phyloP scores from a whole-genome alignment of 805 yeast species.

The Priceomyces carsonii region DNA sequence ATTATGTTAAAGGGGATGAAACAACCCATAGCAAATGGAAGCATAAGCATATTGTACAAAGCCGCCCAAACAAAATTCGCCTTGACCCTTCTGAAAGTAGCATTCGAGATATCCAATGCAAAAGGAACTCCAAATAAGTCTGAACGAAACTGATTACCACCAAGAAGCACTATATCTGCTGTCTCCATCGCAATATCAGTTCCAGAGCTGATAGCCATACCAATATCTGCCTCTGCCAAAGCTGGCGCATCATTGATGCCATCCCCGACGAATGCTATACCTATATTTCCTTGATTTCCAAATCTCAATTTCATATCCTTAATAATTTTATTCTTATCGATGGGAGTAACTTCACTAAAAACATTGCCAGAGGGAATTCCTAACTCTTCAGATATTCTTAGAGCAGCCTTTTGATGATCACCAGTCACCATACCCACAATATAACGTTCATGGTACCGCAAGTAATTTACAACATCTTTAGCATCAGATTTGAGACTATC shows the following conservation, averaged over 20 bases:
- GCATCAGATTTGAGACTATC: slow-evolving; percentile 75
- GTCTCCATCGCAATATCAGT: slow-evolving; percentile 96
- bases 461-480: slow-evolving; percentile 53
- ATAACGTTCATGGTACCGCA: slow-evolving; percentile 50
- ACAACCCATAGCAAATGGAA: slow-evolving; percentile 95
- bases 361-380: slow-evolving; percentile 67
- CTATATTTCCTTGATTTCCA: slow-evolving; percentile 30
- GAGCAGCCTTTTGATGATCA: slow-evolving; percentile 67
- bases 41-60: slow-evolving; percentile 77
- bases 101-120: slow-evolving; percentile 67
- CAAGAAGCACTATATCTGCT: slow-evolving; percentile 85
- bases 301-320: slow-evolving; percentile 50
- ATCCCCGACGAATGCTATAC: slow-evolving; percentile 91
- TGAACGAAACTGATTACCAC: slow-evolving; percentile 22
- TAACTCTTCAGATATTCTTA: slow-evolving; percentile 60
- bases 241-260: slow-evolving; percentile 99
- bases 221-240: slow-evolving; percentile 81
- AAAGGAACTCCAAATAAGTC: slow-evolving; percentile 53
- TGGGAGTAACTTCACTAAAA: slow-evolving; percentile 76
- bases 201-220: slow-evolving; percentile 89
- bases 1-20: slow-evolving; percentile 73
- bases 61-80: slow-evolving; percentile 86
- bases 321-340: slow-evolving; percentile 71
- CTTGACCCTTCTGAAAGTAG: slow-evolving; percentile 73
- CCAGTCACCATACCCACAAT: slow-evolving; percentile 89